phyloP scores from a whole-genome alignment of 139 green algal genomes.

The Nannochloris sp. region DNA sequence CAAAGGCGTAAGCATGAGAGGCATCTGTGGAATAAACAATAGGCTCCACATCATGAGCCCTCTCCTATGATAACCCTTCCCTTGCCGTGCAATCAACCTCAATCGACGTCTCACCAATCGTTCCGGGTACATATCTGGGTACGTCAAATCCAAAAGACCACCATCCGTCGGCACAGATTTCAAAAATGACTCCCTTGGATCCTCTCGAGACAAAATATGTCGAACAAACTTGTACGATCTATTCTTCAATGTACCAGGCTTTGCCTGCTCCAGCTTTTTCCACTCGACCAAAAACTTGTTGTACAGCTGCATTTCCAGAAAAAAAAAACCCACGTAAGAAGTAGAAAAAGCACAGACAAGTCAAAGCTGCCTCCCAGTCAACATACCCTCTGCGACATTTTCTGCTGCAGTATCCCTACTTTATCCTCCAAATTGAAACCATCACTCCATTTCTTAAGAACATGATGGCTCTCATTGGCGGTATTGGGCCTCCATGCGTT shows the following conservation, averaged over 20 bases:
- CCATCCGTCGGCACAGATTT: constrained; percentile 35
- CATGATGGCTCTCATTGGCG: background rate
- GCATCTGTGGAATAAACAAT: constrained; percentile 26
- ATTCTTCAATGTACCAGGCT: constrained; percentile 30
- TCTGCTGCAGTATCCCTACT: constrained; percentile 6
- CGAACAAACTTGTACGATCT: constrained; percentile 26
- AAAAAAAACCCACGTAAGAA: background rate
- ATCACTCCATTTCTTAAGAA: constrained; percentile 7
- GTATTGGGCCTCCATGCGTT: constrained; percentile 13
- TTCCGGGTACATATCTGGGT: constrained; percentile 33
- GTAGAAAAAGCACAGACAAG: background rate
- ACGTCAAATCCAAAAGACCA: constrained; percentile 30
- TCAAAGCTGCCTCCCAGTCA: background rate
- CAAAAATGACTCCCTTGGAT: constrained; percentile 48
- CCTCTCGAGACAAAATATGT: constrained; percentile 39
- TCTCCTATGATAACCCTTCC: constrained; percentile 21
- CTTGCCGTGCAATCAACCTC: constrained; percentile 29
- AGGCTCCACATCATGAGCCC: constrained; percentile 26
- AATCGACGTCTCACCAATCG: constrained; percentile 41
- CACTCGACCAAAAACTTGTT: constrained; percentile 24
- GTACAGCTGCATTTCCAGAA: background rate
- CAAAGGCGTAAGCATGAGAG: constrained; percentile 37
- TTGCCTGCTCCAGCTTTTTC: constrained; percentile 35
- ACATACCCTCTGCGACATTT: background rate
- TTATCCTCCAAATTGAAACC: constrained; percentile 26